A percentile compares a stretch with the other conserved stretches of the same genome.
These are phyloP conservation scores for Mycena sanguinolenta DNA, from an alignment of 768 basidiomycete species.

Conservation along the genomic window DNA sequence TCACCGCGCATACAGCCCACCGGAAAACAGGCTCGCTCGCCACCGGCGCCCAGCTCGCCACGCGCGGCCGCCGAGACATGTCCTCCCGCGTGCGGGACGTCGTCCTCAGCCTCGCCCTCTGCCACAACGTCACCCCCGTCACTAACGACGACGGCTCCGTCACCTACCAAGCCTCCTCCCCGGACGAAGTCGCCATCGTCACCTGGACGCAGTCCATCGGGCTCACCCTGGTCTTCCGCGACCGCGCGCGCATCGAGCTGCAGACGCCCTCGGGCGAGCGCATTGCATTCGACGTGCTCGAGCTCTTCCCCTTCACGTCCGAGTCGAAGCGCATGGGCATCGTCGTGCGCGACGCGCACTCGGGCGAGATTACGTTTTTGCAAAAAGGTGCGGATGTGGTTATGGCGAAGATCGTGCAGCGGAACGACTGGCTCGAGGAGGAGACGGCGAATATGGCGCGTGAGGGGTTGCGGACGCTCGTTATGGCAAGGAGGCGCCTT, in stretches of 20 bases:
- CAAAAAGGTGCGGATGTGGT: constrained; percentile 99
- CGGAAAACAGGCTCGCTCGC: constrained; percentile 67
- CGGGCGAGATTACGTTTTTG: constrained; percentile 87
- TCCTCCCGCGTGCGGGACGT: constrained; percentile 93
- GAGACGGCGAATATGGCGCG: constrained; percentile 99
- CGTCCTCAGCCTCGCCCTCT: constrained; percentile 92
- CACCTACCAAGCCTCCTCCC: constrained; percentile 98
- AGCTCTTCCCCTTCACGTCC: constrained; percentile 98
- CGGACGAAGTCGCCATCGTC: constrained; percentile 99
- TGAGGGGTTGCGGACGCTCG: constrained; percentile 94
- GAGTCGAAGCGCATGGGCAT: constrained; percentile 99
- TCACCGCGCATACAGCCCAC: constrained; percentile 48
- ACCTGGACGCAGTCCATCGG: constrained; percentile 97
- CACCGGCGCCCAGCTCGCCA: constrained; percentile 87
- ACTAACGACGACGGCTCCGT: constrained; percentile 93
- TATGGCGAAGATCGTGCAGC: constrained; percentile 94
- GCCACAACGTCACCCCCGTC: constrained; percentile 98
- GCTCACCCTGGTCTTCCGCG: constrained; percentile 87
- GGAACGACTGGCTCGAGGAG: constrained; percentile 99
- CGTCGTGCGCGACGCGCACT: constrained; percentile 83
- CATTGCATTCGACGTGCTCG: constrained; percentile 86
- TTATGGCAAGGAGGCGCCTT: constrained; percentile 88
- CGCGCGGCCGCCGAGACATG: constrained; percentile 93
- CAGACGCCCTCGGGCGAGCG: constrained; percentile 75
- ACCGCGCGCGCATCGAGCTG: constrained; percentile 91